Evolutionary conservation across 768 basidiomycete genomes (phyloP).

Genomic region (Amanita thiersii): DNA sequence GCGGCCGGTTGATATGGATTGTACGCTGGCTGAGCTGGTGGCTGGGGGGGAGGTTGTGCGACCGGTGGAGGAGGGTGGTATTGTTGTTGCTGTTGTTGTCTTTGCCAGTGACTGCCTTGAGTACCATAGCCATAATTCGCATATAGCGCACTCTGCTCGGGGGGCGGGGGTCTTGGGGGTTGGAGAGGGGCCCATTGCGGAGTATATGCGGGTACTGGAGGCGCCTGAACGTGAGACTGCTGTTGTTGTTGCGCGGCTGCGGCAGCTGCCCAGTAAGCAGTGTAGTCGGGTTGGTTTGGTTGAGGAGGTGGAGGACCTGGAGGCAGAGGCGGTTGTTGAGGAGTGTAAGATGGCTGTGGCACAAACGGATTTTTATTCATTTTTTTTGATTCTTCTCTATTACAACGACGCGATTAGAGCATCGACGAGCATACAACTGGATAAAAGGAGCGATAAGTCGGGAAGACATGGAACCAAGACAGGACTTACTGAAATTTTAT

Average conservation of each 20-base stretch:
- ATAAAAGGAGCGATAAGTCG: not conserved
- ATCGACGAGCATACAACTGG: not conserved
- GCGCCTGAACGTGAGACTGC: slow-evolving; percentile 44
- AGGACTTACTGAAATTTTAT: slow-evolving; percentile 10
- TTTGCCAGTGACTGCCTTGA: slow-evolving; percentile 53
- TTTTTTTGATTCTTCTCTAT: slow-evolving; percentile 2
- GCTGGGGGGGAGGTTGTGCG: slow-evolving; percentile 44
- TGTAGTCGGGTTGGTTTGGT: slow-evolving; percentile 62
- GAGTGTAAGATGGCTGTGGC: slow-evolving; percentile 57
- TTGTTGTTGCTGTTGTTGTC: slow-evolving; percentile 57
- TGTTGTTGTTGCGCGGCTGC: slow-evolving; percentile 40
- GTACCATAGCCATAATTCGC: slow-evolving; percentile 89
- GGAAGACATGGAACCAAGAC: not conserved
- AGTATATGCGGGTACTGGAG: slow-evolving; percentile 42
- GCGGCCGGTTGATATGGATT: slow-evolving; percentile 70
- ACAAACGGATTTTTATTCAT: slow-evolving; percentile 88
- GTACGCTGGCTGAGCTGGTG: slow-evolving; percentile 54
- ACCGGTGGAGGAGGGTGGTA: slow-evolving; percentile 46
- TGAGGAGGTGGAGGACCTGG: slow-evolving; percentile 74
- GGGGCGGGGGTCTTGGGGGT: slow-evolving; percentile 50
- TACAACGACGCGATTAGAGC: not conserved
- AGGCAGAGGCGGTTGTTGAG: slow-evolving; percentile 70
- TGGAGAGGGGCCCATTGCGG: slow-evolving; percentile 63
- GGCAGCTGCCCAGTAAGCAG: slow-evolving; percentile 67
- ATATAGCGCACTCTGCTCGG: slow-evolving; percentile 80